Percentiles rank a stretch among this genome's conserved stretches.
These are phyloP conservation scores for Penicillium capsulatum DNA, from an alignment of 2,329 filamentous ascomycete genomes.

Conservation along the genomic window DNA sequence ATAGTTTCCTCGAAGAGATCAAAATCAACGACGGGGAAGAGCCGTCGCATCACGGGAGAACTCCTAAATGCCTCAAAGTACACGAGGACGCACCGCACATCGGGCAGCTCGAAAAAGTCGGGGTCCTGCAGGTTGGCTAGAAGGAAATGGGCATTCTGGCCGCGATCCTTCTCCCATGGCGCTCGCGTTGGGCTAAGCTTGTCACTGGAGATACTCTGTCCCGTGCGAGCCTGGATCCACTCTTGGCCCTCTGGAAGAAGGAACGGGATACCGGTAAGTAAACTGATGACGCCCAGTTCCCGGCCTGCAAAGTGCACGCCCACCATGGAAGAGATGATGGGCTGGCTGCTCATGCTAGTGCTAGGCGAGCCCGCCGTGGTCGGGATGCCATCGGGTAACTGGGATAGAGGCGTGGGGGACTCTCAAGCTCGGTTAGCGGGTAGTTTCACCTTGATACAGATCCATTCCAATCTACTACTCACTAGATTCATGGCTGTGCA, in stretches of 20 bases:
- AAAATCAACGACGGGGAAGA: slow-evolving; percentile 50
- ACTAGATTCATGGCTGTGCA: slow-evolving; percentile 20
- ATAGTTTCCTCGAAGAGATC: slow-evolving; percentile 48
- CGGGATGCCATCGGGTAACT: slow-evolving; percentile 5
- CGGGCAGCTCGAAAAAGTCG: slow-evolving; percentile 36
- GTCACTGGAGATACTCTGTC: slow-evolving; percentile 34
- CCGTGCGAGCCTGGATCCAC: slow-evolving; percentile 49
- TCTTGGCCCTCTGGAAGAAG: slow-evolving; percentile 47
- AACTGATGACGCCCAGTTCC: slow-evolving; percentile 47
- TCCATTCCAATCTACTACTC: too few species aligned
- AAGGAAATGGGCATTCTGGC: slow-evolving; percentile 18
- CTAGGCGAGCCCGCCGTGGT: slow-evolving; percentile 18
- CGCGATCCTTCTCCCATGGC: slow-evolving; percentile 37
- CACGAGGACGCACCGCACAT: slow-evolving; percentile 26
- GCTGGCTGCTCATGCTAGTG: slow-evolving; percentile 11
- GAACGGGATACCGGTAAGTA: slow-evolving; percentile 49
- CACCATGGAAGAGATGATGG: slow-evolving; percentile 27
- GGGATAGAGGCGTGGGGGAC: too few species aligned
- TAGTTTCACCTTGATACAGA: too few species aligned
- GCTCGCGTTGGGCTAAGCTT: slow-evolving; percentile 25
- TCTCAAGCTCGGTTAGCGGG: too few species aligned
- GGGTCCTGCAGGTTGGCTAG: slow-evolving; percentile 20
- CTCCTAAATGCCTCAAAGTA: slow-evolving; percentile 31
- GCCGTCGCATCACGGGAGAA: slow-evolving; percentile 37
- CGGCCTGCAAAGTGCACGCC: slow-evolving; percentile 49